Conservation (phyloP, 2,329 filamentous ascomycete species). For the Trichoderma brevicompactum region DNA sequence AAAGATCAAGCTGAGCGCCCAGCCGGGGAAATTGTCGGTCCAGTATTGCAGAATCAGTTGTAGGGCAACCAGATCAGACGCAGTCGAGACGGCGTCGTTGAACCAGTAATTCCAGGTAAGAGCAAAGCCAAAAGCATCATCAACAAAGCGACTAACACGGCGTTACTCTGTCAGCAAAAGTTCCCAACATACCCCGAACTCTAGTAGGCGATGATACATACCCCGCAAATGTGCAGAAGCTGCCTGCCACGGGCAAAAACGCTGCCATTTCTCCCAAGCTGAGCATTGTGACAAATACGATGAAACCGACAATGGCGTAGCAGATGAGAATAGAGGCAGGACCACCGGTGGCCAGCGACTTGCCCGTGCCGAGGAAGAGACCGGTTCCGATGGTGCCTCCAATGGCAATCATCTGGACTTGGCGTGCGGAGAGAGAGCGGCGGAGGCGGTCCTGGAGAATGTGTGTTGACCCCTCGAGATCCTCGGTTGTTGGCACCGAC, state of each 20-base stretch:
- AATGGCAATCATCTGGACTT: slow-evolving; percentile 70
- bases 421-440: slow-evolving; percentile 61
- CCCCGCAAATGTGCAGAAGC: slow-evolving; percentile 56
- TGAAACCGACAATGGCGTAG: slow-evolving; percentile 60
- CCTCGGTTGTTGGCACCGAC: slow-evolving; percentile 6
- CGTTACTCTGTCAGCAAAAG: slow-evolving; percentile 10
- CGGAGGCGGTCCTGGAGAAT: slow-evolving; percentile 52
- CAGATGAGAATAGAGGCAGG: slow-evolving; percentile 62
- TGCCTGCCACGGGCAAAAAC: slow-evolving; percentile 55
- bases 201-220: slow-evolving; percentile 37
- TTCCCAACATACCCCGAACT: neutral
- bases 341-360: slow-evolving; percentile 62
- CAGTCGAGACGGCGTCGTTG: slow-evolving; percentile 61
- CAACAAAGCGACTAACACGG: slow-evolving; percentile 50
- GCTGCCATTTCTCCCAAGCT: slow-evolving; percentile 65
- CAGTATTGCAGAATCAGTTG: slow-evolving; percentile 64
- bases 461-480: slow-evolving; percentile 27
- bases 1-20: slow-evolving; percentile 66
- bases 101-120: slow-evolving; percentile 68
- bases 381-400: slow-evolving; percentile 64
- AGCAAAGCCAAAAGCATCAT: slow-evolving; percentile 59
- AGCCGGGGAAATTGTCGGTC: slow-evolving; percentile 65
- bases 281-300: slow-evolving; percentile 64
- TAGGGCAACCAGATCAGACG: slow-evolving; percentile 60
- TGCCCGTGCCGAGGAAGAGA: slow-evolving; percentile 65